Evolutionary conservation across 805 yeast genomes (phyloP).

Genomic region (Candida railenensis): DNA sequence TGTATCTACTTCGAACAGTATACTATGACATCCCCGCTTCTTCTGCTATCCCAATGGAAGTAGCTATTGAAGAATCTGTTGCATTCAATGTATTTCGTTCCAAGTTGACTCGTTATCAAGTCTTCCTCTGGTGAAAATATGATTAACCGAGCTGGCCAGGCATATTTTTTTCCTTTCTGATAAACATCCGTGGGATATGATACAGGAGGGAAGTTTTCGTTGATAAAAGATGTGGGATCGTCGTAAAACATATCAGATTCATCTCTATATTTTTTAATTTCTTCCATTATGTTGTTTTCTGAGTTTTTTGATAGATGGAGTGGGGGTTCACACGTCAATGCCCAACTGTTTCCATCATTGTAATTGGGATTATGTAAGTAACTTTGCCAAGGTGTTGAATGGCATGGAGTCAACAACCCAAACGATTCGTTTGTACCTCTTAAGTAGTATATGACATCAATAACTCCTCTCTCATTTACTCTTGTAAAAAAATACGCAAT

Average conservation of each 20-base stretch:
- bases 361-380: constrained; percentile 62
- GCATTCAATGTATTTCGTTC: constrained; percentile 43
- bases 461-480: constrained; percentile 85
- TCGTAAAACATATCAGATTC: constrained; percentile 85
- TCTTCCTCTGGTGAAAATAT: constrained; percentile 65
- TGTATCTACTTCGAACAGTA: constrained; percentile 32
- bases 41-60: constrained; percentile 82
- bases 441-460: constrained; percentile 59
- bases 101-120: constrained; percentile 39
- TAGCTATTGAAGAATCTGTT: constrained; percentile 70
- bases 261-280: constrained; percentile 58
- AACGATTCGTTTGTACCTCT: constrained; percentile 45
- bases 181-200: neutral
- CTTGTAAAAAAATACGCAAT: constrained; percentile 54
- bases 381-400: constrained; percentile 94
- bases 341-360: constrained; percentile 50
- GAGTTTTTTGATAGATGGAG: constrained; percentile 31
- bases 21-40: constrained; percentile 76
- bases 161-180: constrained; percentile 17
- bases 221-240: constrained; percentile 59
- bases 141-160: constrained; percentile 75
- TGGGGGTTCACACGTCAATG: constrained; percentile 92
- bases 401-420: constrained; percentile 93
- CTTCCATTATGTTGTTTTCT: constrained; percentile 11
- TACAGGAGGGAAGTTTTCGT: constrained; percentile 46